These are phyloP conservation scores for Cladosporium colombiae DNA, from an alignment of 2,329 filamentous ascomycete species.

Conservation along the genomic window DNA sequence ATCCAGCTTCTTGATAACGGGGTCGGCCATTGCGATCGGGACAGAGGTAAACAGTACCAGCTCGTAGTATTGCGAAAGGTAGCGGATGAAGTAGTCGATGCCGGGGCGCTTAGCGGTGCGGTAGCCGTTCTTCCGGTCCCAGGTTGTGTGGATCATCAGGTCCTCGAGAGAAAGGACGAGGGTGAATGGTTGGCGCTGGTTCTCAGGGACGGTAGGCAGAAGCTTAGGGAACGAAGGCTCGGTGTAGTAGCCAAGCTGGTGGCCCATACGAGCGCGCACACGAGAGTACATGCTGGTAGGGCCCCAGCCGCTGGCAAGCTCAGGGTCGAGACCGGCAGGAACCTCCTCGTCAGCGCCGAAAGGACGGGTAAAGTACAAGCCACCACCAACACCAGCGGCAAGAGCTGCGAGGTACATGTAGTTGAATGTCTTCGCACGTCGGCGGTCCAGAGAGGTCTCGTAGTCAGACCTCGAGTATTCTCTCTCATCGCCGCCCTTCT, in stretches of 20 bases:
- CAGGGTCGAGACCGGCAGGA: conserved; percentile 54
- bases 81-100: conserved; percentile 94
- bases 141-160: conserved; percentile 90
- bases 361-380: conserved; percentile 79
- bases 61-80: conserved; percentile 97
- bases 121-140: conserved; percentile 93
- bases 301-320: conserved; percentile 79
- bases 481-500: conserved; percentile 49
- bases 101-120: conserved; percentile 91
- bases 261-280: conserved; percentile 70
- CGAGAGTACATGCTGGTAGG: conserved; percentile 77
- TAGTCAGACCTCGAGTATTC: conserved; percentile 79
- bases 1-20: conserved; percentile 88
- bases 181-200: conserved; percentile 83
- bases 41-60: conserved; percentile 92
- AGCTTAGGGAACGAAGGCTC: conserved; percentile 94
- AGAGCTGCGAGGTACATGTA: conserved; percentile 68
- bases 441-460: conserved; percentile 84
- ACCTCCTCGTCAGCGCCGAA: conserved; percentile 80
- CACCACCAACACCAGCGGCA: conserved; percentile 56
- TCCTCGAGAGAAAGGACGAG: conserved; percentile 92
- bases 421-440: conserved; percentile 74
- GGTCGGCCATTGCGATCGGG: conserved; percentile 80
- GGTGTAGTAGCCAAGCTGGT: conserved; percentile 87
- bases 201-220: conserved; percentile 76